These are phyloP conservation scores for Trichosporon sp. DNA, from an alignment of 1,284 basidiomycete species.

Conservation along the genomic window DNA sequence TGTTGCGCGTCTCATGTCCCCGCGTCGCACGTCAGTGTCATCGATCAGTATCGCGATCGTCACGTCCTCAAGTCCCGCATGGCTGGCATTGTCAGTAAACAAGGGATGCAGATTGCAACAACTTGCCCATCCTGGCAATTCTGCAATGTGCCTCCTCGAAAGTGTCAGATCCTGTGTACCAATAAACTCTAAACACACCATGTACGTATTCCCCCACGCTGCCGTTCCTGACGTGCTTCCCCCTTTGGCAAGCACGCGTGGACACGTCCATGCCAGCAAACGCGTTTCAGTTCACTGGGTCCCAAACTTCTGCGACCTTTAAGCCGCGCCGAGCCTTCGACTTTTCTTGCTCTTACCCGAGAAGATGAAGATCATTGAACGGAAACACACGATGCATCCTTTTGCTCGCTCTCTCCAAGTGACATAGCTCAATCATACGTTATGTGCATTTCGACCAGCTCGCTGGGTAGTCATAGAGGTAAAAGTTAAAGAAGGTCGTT, in stretches of 20 bases:
- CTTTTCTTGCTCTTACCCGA: not conserved
- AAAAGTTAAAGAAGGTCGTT: conserved; percentile 30
- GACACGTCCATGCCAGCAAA: conserved; percentile 3
- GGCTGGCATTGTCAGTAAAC: not conserved
- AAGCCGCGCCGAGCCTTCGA: too few relatives aligned
- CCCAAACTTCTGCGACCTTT: not conserved
- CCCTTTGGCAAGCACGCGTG: conserved; percentile 2
- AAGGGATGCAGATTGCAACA: not conserved
- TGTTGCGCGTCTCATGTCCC: not conserved
- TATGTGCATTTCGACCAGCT: conserved; percentile 37
- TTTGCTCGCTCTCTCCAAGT: not conserved
- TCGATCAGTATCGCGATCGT: not conserved
- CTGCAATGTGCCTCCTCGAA: too few relatives aligned
- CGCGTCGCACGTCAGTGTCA: not conserved
- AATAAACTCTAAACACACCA: conserved; percentile 2
- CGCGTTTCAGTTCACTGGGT: not conserved
- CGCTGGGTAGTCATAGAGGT: conserved; percentile 34
- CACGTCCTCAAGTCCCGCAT: not conserved
- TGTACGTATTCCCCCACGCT: conserved; percentile 5
- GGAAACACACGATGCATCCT: conserved; percentile 1
- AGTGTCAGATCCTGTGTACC: not conserved
- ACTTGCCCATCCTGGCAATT: too few relatives aligned
- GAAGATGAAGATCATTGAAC: not conserved
- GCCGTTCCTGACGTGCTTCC: not conserved
- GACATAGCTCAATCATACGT: conserved; percentile 28